phyloP scores from a whole-genome alignment of 2,329 filamentous ascomycete genomes.

The Colletotrichum musae region DNA sequence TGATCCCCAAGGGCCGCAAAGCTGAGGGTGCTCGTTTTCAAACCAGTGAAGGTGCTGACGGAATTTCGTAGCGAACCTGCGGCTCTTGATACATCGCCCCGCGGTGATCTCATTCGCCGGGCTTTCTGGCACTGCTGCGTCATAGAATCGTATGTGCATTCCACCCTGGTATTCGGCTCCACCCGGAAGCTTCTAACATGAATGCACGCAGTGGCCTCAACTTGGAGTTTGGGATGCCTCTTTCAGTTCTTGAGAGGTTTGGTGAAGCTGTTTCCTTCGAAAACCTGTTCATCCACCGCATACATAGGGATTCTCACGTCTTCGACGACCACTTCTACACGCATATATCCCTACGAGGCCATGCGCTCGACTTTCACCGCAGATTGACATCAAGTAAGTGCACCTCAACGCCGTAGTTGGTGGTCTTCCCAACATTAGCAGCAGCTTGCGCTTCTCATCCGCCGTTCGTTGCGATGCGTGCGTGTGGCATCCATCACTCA shows the following conservation, averaged over 20 bases:
- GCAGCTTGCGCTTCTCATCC: too few relatives aligned
- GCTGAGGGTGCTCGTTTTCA: neutral
- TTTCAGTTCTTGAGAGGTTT: conserved; percentile 67
- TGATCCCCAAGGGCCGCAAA: neutral
- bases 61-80: conserved; percentile 53
- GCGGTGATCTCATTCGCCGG: conserved; percentile 67
- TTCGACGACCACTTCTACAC: conserved; percentile 73
- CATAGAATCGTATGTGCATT: conserved; percentile 62
- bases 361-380: conserved; percentile 67
- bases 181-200: neutral
- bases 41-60: neutral
- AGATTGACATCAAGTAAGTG: conserved; percentile 66
- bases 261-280: conserved; percentile 63
- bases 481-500: too few relatives aligned
- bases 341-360: conserved; percentile 69
- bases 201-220: conserved; percentile 61
- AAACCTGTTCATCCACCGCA: conserved; percentile 11
- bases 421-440: too few relatives aligned
- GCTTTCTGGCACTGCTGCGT: conserved; percentile 71
- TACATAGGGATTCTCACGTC: conserved; percentile 47
- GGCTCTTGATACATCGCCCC: conserved; percentile 61
- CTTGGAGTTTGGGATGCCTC: conserved; percentile 70
- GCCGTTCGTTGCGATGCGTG: too few relatives aligned
- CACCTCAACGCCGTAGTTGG: neutral
- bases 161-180: neutral